Evolutionary conservation across 345 rosid genomes (phyloP).

Genomic region (Acer saccharum): DNA sequence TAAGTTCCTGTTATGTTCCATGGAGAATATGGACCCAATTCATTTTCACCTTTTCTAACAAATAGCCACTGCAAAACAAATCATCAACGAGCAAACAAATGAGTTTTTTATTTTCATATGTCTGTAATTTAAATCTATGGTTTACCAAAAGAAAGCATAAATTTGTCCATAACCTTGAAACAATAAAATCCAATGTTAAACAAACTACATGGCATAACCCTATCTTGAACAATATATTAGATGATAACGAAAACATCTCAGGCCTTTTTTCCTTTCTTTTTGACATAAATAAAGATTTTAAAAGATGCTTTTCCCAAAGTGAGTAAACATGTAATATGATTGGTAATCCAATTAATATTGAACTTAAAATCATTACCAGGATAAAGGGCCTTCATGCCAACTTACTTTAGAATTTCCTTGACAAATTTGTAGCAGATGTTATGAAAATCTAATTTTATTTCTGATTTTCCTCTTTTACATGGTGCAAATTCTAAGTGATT

Average conservation of each 20-base stretch:
- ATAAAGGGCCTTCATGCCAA: not conserved
- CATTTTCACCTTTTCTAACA: slow-evolving; percentile 62
- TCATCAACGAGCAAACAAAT: slow-evolving; percentile 17
- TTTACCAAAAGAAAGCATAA: not conserved
- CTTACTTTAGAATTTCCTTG: not conserved
- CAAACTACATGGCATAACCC: not conserved
- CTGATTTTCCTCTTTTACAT: not conserved
- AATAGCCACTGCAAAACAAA: slow-evolving; percentile 73
- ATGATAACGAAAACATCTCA: not conserved
- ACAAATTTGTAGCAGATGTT: slow-evolving; percentile 1
- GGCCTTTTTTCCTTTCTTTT: not conserved
- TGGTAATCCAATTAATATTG: not conserved
- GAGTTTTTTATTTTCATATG: slow-evolving; percentile 1
- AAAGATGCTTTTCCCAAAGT: not conserved
- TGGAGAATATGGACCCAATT: slow-evolving; percentile 65
- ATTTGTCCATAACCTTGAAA: not conserved
- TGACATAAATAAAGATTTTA: not conserved
- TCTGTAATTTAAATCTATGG: not conserved
- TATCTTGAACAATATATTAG: not conserved
- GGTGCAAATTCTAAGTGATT: not conserved
- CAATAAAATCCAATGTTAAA: not conserved
- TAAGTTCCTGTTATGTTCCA: slow-evolving; percentile 99
- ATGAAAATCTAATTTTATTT: not conserved
- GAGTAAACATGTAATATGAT: not conserved
- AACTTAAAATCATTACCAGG: not conserved